phyloP scores from a whole-genome alignment of 306 rosid species.

The Mimosa bimucronata region DNA sequence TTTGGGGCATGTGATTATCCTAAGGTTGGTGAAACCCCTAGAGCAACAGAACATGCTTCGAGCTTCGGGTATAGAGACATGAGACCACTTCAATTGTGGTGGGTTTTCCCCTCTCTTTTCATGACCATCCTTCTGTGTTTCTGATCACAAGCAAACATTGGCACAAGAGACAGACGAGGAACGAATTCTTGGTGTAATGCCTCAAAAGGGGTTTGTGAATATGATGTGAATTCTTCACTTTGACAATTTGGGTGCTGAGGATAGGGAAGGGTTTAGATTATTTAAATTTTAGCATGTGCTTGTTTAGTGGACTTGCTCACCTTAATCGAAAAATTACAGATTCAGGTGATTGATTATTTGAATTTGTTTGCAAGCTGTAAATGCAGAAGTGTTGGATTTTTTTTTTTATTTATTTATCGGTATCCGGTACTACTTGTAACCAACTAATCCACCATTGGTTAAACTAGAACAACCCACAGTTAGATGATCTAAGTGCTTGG shows the following conservation, averaged over 20 bases:
- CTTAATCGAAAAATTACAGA: neutral
- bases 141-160: neutral
- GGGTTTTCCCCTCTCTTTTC: constrained; percentile 39
- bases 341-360: neutral
- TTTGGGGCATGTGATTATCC: constrained; percentile 61
- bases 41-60: neutral
- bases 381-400: too few relatives aligned
- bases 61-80: constrained; percentile 41
- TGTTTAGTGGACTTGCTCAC: neutral
- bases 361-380: neutral
- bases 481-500: too few relatives aligned
- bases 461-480: too few relatives aligned
- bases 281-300: neutral
- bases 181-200: neutral
- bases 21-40: constrained; percentile 44
- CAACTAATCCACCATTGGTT: too few relatives aligned
- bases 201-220: constrained; percentile 1
- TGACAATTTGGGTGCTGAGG: neutral
- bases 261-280: neutral
- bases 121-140: constrained; percentile 37
- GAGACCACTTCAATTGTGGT: constrained; percentile 38
- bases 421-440: too few relatives aligned
- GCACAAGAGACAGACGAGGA: neutral
- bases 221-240: neutral
- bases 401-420: too few relatives aligned